These are phyloP conservation scores for Podila horticola DNA, from an alignment of 192 early-diverging fungal genomes.

Conservation along the genomic window DNA sequence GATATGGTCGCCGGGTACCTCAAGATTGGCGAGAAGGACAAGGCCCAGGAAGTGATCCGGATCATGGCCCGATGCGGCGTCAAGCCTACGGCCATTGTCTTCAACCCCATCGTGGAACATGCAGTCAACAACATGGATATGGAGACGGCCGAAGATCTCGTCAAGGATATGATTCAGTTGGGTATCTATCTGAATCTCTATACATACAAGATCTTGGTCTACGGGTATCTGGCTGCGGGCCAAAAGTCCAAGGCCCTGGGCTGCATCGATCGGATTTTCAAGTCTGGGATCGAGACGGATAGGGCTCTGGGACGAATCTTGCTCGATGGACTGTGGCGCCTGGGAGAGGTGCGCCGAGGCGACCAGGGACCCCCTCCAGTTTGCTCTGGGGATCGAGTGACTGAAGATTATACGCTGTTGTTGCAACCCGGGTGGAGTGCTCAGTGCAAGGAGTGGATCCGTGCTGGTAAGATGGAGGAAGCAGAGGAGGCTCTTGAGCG, in stretches of 20 bases:
- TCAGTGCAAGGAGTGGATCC: constrained; percentile 19
- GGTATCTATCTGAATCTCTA: constrained; percentile 31
- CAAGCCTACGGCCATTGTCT: constrained; percentile 42
- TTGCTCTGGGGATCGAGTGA: not conserved
- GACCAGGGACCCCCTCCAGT: constrained; percentile 17
- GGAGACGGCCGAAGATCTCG: constrained; percentile 34
- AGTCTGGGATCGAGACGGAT: constrained; percentile 38
- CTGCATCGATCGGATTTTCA: constrained; percentile 22
- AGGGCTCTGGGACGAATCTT: constrained; percentile 32
- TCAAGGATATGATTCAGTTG: constrained; percentile 31
- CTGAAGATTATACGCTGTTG: constrained; percentile 4
- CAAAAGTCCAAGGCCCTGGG: constrained; percentile 30
- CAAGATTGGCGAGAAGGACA: constrained; percentile 23
- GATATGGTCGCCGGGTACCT: constrained; percentile 46
- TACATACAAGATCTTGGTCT: constrained; percentile 41
- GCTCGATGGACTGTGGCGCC: constrained; percentile 24
- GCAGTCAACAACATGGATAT: constrained; percentile 20
- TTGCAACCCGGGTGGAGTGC: constrained; percentile 23
- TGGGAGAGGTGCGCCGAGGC: constrained; percentile 20
- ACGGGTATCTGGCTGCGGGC: constrained; percentile 30
- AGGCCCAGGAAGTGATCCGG: constrained; percentile 47
- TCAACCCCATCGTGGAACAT: constrained; percentile 47
- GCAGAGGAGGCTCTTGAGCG: constrained; percentile 33
- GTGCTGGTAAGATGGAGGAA: constrained; percentile 12
- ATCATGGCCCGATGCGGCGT: constrained; percentile 44